Base-by-base conservation (phyloP, 2,329 filamentous ascomycete species). In the Ophiostoma quercus region DNA sequence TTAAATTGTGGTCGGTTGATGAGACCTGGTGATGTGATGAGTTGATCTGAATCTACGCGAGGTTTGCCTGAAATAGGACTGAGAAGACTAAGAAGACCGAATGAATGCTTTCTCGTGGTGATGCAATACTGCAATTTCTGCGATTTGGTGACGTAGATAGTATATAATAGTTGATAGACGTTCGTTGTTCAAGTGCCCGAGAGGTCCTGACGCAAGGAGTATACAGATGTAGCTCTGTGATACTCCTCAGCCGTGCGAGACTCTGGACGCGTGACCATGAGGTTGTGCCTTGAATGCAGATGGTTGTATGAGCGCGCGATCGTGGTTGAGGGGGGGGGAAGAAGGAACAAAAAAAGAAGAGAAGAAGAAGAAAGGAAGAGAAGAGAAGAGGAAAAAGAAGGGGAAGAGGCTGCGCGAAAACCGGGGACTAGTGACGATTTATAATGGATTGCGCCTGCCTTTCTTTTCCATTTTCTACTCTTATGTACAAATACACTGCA, bases 171-270 rank as follows among this genome's bases (percentile, higher is more conserved):
- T 57, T 57, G 12, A 16, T 25, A 12, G 41, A 66, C 63, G 41
- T 66, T 66, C 63, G 34, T 19, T 43, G n/a, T 41, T 70, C 69
- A 71, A 69, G 71, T 68, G 62, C 62, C 62, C 62, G 66, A 70
- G 34, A 74, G 74, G 78, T 83, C 83, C 84, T 85, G 84, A 87
- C 84, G 84, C 84, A 87, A 87, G 84, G 84, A 86, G 84, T 85
- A 86, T 84, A 84, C 84, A 86, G 84, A 84, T 79, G 76, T 74
- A 74, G 75, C 77, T 81, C 84, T 83, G 84, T 80, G 77, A 85
- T 86, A 86, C 84, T 85, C 84, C 84, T 87, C 84, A 86, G 84
- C 84, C 84, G 83, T 86, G 80, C 82, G 82, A 81, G 73, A 77
- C 71, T 73, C 76, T 74, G 73, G 71, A 75, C 72, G 73, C 71